Evolutionary conservation across 257 asterid species (phyloP), one percentile per base, ranked within the genome.

Genomic region (Plantago major): DNA sequence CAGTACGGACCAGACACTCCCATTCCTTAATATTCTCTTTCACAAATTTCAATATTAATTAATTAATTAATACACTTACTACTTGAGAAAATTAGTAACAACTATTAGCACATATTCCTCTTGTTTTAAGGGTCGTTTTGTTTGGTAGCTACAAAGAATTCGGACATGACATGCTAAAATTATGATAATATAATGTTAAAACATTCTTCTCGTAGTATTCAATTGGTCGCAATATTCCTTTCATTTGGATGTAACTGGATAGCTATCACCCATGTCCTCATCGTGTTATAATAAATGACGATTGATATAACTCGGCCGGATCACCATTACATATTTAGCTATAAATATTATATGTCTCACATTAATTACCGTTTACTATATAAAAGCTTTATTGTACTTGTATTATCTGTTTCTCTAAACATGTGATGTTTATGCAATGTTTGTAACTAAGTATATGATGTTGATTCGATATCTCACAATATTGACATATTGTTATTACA

Each of bases 1-100:
- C 53, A 43, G 69, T 64, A 64, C 68, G 68, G 69, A 64, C 62
- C 71, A 47, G 58, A 66, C 64, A 57, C 8, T 43, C 62, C 69
- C 69, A 65, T 55, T 43, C 69, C 69, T 44, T 28, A 38, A 65
- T 19, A 54, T 44, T 63, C 68, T 63, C 46, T 42, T 50, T 18
- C 68, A 8, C 52, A 4, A 42, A 18, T 54, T 61, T 40, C 30
- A n/a, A 46, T 17, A 11, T 43, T 43, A 54, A 18, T 54, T 44
- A 42, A 10, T n/a, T 11, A 3, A 0, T 19, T 18, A 7, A 17
- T 42, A 14, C 13, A 59, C 30, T 62, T 47, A 48, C 37, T 62
- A n/a, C 22, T 3, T 16, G 16, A n/a, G 38, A 11, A 33, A 33
- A 33, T 33, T 33, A 30, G 8, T 33, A 33, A 33, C 40, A 33